Evolutionary conservation across 2,329 filamentous ascomycete species (phyloP).

Genomic region (Fusarium pseudograminearum): DNA sequence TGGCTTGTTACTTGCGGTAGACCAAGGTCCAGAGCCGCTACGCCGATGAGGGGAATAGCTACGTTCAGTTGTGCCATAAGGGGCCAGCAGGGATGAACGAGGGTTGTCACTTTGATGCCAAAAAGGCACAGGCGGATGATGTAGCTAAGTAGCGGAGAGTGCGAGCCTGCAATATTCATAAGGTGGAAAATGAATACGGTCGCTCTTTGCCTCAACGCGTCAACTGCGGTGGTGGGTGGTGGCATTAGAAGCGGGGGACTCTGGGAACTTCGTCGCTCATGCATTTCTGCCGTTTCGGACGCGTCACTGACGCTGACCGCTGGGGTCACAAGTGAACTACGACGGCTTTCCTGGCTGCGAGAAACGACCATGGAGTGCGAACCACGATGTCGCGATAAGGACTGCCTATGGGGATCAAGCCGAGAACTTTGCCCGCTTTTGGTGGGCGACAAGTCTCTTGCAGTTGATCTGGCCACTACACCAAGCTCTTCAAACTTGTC

Average conservation of each 20-base stretch:
- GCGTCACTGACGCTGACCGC: constrained; percentile 27
- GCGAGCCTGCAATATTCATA: constrained; percentile 42
- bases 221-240: constrained; percentile 57
- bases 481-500: constrained; percentile 47
- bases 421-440: constrained; percentile 20
- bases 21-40: constrained; percentile 76
- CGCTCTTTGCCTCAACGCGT: constrained; percentile 51
- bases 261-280: constrained; percentile 30
- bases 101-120: constrained; percentile 72
- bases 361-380: constrained; percentile 55
- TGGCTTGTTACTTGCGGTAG: constrained; percentile 48
- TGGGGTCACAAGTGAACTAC: constrained; percentile 32
- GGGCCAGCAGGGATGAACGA: constrained; percentile 78
- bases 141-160: constrained; percentile 51
- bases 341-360: constrained; percentile 56
- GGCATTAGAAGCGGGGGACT: constrained; percentile 63
- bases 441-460: constrained; percentile 37
- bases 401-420: constrained; percentile 26
- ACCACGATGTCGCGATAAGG: constrained; percentile 34
- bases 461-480: constrained; percentile 29
- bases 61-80: constrained; percentile 74
- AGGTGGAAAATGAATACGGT: constrained; percentile 53
- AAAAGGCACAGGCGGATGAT: constrained; percentile 71
- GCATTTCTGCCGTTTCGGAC: constrained; percentile 30
- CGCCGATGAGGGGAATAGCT: constrained; percentile 73